Evolutionary conservation across 75 land plant species (phyloP), one percentile per base, ranked within the genome.

Genomic region (Sequoia sempervirens): DNA sequence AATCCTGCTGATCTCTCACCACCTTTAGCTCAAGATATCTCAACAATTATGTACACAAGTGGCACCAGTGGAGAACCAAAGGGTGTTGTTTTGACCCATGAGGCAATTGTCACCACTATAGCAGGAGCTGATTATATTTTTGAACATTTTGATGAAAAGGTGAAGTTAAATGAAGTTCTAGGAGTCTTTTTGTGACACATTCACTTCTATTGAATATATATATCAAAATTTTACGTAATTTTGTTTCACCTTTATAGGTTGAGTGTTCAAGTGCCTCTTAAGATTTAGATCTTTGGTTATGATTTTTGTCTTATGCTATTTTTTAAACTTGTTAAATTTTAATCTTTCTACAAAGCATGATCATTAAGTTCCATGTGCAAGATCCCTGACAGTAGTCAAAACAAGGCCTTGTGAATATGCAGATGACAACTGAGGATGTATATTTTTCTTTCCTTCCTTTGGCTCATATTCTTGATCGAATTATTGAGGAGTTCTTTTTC

Each of bases 1-100:
- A 86, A 98, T 86, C 89, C 89, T 13, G 80, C 85, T 0, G 90
- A 91, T 56, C 83, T 91, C 46, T 45, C 64, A 12, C 95, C 97
- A 10, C 99, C 99, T 32, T 84, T 86, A 30, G 87, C 93, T 34
- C 83, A 84, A 61, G 91, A 95, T 81, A 88, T 95, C 58, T 91
- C 93, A 78, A 98, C 99, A 82, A 98, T 98, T 36, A 96, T 98
- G 99, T 98, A 98, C 85, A 98, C 99, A 23, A 98, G 99, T 88
- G 99, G 99, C 32, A 98, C 99, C 11, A 96, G 92, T 84, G 99
- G 99, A 80, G 94, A 92, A 76, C 99, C 99, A 3, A 98, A 98
- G 85, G 99, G 99, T 47, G 99, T 93, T 54, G 58, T 96, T 36
- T 82, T 98, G 80, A 96, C 93, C 66, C 98, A 98, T 89, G 97